Evolutionary conservation across 2,329 filamentous ascomycete species (phyloP).

Genomic region (Clarireedia homoeocarpa): DNA sequence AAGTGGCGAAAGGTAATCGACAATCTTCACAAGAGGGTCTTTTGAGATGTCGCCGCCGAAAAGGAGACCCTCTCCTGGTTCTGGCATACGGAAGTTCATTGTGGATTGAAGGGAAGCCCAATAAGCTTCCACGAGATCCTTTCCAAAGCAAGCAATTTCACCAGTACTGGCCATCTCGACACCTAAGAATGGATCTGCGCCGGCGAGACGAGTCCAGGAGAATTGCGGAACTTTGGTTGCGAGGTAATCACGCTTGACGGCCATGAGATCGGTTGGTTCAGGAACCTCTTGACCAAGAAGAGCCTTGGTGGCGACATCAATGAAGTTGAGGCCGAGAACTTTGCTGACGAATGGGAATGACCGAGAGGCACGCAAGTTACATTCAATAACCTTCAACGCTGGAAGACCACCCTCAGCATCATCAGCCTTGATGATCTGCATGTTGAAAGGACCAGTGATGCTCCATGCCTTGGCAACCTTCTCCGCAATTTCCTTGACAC

Average conservation of each 20-base stretch:
- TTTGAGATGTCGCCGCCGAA: conserved; percentile 78
- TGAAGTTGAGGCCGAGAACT: conserved; percentile 93
- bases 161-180: conserved; percentile 97
- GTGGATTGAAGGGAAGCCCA: conserved; percentile 93
- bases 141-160: conserved; percentile 98
- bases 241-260: conserved; percentile 78
- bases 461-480: conserved; percentile 97
- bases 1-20: conserved; percentile 79
- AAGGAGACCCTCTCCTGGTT: conserved; percentile 89
- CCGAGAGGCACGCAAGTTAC: conserved; percentile 92
- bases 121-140: conserved; percentile 92
- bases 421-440: conserved; percentile 97
- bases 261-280: conserved; percentile 81
- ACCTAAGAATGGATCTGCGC: conserved; percentile 93
- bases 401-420: conserved; percentile 67
- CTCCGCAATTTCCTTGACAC: conserved; percentile 89
- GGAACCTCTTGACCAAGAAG: conserved; percentile 81
- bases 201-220: conserved; percentile 95
- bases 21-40: conserved; percentile 65
- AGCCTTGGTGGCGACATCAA: conserved; percentile 84
- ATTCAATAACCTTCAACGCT: conserved; percentile 91
- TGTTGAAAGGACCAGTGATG: conserved; percentile 98
- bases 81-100: conserved; percentile 98
- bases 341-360: conserved; percentile 99
- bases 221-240: conserved; percentile 99